Evolutionary conservation across 169 alveolate species (phyloP), one percentile per base, ranked within the genome.

Genomic region (Plasmodium falciparum): DNA sequence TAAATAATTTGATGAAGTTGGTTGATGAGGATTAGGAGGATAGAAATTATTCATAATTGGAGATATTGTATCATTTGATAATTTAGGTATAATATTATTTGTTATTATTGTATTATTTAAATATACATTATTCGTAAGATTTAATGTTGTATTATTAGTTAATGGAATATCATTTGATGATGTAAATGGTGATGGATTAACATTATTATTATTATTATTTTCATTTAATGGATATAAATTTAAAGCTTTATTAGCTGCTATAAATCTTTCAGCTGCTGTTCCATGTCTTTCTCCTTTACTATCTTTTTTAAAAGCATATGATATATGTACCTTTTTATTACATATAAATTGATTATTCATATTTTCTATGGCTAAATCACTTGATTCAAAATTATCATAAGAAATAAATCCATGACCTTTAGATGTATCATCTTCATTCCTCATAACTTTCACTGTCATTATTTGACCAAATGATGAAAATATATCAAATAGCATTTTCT

Each of bases 241-340:
- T 33, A 73, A 72, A 9, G 96, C 93, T 78, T 97, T 88, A 86
- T 95, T 95, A 15, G 97, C 97, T 1, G 98, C 98, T 66, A 96
- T 93, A 33, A 96, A 94, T 33, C 98, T 94, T 73, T 96, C 98
- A 0, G 98, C 98, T 6, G 98, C 98, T 17, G 97, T 88, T 47
- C 98, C 98, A 90, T 96, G 98, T 52, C 98, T 93, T 74, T 96
- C 98, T 7, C 97, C 97, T 90, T 97, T 97, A 9, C 99, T 96
- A 92, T 98, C 99, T 90, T 98, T 98, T 94, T 99, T 98, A 92
- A 96, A 98, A 0, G 99, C 99, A 95, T 98, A 98, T 9, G 99
- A 97, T 61, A 99, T 99, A 62, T 97, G 97, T 75, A 99, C 98
- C 50, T 98, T 99, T 88, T 97, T 95, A 88, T 98, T 98, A 88